phyloP scores from a whole-genome alignment of 257 asterid species.

The Solanum rostratum region DNA sequence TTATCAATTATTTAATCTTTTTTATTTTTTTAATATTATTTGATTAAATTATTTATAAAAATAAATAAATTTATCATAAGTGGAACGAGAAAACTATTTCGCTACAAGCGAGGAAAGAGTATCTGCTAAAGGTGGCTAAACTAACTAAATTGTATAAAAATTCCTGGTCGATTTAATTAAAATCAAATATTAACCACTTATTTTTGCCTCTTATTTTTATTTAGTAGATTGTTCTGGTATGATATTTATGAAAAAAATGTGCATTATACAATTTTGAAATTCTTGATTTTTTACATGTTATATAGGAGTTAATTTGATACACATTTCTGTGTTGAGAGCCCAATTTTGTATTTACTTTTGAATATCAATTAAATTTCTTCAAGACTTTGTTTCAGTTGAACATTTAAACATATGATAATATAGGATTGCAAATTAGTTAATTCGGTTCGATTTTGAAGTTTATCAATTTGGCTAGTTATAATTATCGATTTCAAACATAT shows the following conservation, averaged over 20 bases:
- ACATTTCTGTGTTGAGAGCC: neutral
- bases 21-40: neutral
- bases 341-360: neutral
- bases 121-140: neutral
- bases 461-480: too few relatives aligned
- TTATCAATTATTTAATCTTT: neutral
- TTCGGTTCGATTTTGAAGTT: too few relatives aligned
- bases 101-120: neutral
- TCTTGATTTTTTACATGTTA: neutral
- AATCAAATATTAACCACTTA: neutral
- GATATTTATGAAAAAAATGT: neutral
- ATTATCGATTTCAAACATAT: too few relatives aligned
- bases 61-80: neutral
- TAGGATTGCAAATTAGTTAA: too few relatives aligned
- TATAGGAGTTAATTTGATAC: neutral
- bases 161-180: neutral
- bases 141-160: neutral
- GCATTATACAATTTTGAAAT: neutral
- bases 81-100: neutral
- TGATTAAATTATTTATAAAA: neutral
- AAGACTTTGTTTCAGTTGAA: too few relatives aligned
- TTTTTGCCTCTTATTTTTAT: neutral
- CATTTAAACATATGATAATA: too few relatives aligned
- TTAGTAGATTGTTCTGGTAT: neutral
- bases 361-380: neutral